Evolutionary conservation across 73 alveolate genomes (phyloP).

Genomic region (Tetrahymena elliotti): DNA sequence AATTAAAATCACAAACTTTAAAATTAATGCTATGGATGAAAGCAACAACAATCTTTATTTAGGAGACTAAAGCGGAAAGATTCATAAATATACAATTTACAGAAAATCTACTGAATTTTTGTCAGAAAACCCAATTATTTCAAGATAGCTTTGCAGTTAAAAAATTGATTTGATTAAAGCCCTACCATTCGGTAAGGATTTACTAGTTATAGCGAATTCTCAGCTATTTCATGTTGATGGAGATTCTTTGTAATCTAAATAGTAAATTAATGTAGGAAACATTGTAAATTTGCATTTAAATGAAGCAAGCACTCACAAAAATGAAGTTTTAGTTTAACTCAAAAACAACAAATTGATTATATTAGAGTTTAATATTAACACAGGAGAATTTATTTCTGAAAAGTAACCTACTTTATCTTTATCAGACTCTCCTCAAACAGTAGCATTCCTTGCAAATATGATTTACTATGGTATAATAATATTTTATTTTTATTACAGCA

Average conservation of each 20-base stretch:
- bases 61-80: not conserved
- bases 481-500: no score
- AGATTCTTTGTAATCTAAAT: not conserved
- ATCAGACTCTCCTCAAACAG: not conserved
- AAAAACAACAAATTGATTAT: not conserved
- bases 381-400: not conserved
- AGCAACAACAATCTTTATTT: not conserved
- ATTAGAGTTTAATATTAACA: not conserved
- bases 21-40: not conserved
- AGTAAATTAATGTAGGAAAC: not conserved
- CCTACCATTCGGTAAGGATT: not conserved
- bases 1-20: not conserved
- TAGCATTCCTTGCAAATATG: not conserved
- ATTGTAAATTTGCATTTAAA: not conserved
- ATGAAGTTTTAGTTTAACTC: not conserved
- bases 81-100: not conserved
- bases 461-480: not conserved
- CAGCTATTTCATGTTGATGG: not conserved
- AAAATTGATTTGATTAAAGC: not conserved
- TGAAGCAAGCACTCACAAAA: not conserved
- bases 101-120: not conserved
- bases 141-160: not conserved
- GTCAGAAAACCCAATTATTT: not conserved
- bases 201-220: not conserved
- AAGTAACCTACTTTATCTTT: not conserved